Evolutionary conservation across 768 basidiomycete species (phyloP).

Genomic region (Pholiota conissans): DNA sequence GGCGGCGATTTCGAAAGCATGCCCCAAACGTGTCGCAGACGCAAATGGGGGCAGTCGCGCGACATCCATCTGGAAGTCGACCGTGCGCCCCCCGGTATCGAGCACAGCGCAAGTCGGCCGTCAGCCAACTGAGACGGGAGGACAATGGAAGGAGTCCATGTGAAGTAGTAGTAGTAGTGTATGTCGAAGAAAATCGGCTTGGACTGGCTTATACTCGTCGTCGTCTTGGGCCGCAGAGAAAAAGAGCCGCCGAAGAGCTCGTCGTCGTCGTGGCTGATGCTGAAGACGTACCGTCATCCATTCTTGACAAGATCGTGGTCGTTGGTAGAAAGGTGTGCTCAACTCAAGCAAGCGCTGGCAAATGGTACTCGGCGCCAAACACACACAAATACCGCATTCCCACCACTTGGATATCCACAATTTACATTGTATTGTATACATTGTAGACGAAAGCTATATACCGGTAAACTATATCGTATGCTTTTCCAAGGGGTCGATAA

Average conservation of each 20-base stretch:
- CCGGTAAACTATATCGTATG: background rate
- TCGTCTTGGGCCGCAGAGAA: slow-evolving; percentile 33
- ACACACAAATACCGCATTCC: slow-evolving; percentile 9
- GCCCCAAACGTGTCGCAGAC: slow-evolving; percentile 12
- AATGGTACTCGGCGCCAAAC: background rate
- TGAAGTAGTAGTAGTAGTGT: slow-evolving; percentile 27
- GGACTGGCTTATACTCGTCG: slow-evolving; percentile 26
- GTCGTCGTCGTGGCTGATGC: slow-evolving; percentile 73
- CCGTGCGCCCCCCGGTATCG: slow-evolving; percentile 12
- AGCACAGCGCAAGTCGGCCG: slow-evolving; percentile 34
- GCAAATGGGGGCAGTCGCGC: background rate
- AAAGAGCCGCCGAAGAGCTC: slow-evolving; percentile 45
- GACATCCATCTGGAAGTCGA: slow-evolving; percentile 3
- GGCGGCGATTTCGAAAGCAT: slow-evolving; percentile 8
- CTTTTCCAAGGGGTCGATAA: slow-evolving; percentile 72
- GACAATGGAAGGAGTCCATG: slow-evolving; percentile 20
- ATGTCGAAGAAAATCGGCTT: slow-evolving; percentile 26
- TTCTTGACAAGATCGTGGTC: slow-evolving; percentile 27
- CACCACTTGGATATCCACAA: background rate
- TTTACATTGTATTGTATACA: background rate
- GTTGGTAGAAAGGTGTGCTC: background rate
- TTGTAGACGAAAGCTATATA: background rate
- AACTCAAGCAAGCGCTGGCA: slow-evolving; percentile 8
- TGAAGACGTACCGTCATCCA: slow-evolving; percentile 82
- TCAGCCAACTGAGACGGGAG: slow-evolving; percentile 40